Conservation (phyloP, 768 basidiomycete species). For the Zangia roseola region DNA sequence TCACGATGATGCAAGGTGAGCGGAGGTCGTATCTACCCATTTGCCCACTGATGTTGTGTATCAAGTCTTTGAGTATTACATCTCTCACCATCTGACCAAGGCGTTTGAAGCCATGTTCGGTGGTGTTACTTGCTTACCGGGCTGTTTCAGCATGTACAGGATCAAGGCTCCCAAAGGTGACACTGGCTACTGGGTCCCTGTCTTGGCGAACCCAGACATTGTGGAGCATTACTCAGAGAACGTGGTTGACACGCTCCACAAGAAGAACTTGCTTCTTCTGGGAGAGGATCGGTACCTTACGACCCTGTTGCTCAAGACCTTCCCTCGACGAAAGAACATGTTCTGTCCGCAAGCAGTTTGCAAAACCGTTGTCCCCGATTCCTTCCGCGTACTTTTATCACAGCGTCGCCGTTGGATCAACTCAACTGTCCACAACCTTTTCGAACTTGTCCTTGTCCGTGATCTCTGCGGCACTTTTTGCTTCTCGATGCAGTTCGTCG, state of each 20-base stretch:
- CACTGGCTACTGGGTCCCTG: slow-evolving; percentile 96
- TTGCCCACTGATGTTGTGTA: slow-evolving; percentile 5
- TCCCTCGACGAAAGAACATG: slow-evolving; percentile 99
- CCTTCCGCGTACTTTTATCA: slow-evolving; percentile 88
- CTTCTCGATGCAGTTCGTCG: slow-evolving; percentile 99
- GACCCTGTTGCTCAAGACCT: slow-evolving; percentile 96
- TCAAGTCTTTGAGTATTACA: slow-evolving; percentile 98
- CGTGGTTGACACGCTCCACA: slow-evolving; percentile 98
- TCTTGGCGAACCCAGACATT: slow-evolving; percentile 97
- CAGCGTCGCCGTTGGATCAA: slow-evolving; percentile 99
- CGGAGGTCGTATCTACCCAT: slow-evolving; percentile 7
- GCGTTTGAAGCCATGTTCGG: slow-evolving; percentile 99
- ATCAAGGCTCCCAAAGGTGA: slow-evolving; percentile 99
- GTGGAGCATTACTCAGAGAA: slow-evolving; percentile 99
- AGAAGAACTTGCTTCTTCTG: slow-evolving; percentile 95
- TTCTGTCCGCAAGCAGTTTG: slow-evolving; percentile 99
- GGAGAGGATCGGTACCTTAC: slow-evolving; percentile 99
- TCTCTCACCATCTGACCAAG: slow-evolving; percentile 98
- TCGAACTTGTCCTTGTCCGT: slow-evolving; percentile 91
- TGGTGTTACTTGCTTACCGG: slow-evolving; percentile 98
- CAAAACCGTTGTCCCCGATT: slow-evolving; percentile 98
- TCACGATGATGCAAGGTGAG: slow-evolving; percentile 99
- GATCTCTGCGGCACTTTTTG: slow-evolving; percentile 99
- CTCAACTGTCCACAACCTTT: slow-evolving; percentile 96
- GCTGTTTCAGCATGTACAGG: slow-evolving; percentile 99